These are phyloP conservation scores for Balansia obtecta DNA, from an alignment of 2,329 filamentous ascomycete genomes.

Conservation along the genomic window DNA sequence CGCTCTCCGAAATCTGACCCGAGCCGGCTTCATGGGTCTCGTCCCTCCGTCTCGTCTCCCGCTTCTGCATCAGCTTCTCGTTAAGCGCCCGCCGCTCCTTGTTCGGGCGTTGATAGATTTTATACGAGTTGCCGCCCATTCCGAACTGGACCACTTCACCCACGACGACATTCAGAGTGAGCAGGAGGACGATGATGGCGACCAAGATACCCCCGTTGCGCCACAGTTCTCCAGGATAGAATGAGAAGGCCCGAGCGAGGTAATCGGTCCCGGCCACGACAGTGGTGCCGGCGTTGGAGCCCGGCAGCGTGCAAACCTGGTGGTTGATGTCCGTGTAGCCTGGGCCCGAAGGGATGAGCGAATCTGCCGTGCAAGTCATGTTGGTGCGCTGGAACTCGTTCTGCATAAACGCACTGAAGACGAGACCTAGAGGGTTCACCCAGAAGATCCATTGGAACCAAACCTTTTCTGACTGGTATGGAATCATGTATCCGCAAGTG, in stretches of 20 bases:
- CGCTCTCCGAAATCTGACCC: constrained; percentile 46
- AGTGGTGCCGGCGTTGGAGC: constrained; percentile 52
- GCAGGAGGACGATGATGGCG: constrained; percentile 62
- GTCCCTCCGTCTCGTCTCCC: constrained; percentile 38
- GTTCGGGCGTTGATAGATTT: constrained; percentile 61
- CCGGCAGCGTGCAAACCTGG: constrained; percentile 71
- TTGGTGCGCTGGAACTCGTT: constrained; percentile 68
- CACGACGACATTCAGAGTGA: constrained; percentile 61
- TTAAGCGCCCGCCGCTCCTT: constrained; percentile 56
- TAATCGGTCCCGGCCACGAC: constrained; percentile 56
- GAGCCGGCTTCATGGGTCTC: constrained; percentile 31
- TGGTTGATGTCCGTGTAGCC: constrained; percentile 59
- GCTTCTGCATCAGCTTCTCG: constrained; percentile 45
- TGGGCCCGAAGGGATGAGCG: constrained; percentile 58
- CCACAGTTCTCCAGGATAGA: constrained; percentile 58
- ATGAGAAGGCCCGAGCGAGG: constrained; percentile 55
- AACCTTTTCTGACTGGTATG: constrained; percentile 60
- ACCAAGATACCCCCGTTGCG: constrained; percentile 74
- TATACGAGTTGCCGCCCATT: constrained; percentile 69
- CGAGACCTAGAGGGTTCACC: constrained; percentile 61
- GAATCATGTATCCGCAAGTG: constrained; percentile 74
- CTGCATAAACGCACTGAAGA: constrained; percentile 69
- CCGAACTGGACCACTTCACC: constrained; percentile 71
- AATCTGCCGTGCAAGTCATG: constrained; percentile 55
- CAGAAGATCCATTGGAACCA: constrained; percentile 76